Evolutionary conservation across 202 grass and related monocot species (phyloP).

Genomic region (Hordeum pubiflorum): DNA sequence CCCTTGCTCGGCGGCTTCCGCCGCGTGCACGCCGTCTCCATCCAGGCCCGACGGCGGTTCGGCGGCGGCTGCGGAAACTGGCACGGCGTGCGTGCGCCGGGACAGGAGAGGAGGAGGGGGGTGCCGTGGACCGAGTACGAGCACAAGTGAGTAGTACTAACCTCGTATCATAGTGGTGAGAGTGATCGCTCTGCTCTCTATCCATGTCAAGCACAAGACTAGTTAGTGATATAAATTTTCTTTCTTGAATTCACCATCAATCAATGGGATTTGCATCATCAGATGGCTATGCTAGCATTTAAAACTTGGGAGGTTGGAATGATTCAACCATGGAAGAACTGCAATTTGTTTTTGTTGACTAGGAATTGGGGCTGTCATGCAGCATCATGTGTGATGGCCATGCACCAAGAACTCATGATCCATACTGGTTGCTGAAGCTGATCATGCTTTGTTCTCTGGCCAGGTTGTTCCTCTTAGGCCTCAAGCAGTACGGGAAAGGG

Average conservation of each 20-base stretch:
- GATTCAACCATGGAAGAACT: neutral
- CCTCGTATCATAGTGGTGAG: neutral
- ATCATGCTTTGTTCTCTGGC: slow-evolving; percentile 20
- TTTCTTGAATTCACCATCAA: slow-evolving; percentile 13
- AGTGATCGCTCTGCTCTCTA: slow-evolving; percentile 29
- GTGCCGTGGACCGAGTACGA: slow-evolving; percentile 93
- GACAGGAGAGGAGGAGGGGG: slow-evolving; percentile 10
- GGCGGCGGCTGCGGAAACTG: neutral
- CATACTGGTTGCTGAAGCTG: slow-evolving; percentile 10
- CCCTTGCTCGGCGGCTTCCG: slow-evolving; percentile 7
- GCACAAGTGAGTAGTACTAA: slow-evolving; percentile 53
- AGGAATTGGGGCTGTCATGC: neutral
- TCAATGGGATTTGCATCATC: neutral
- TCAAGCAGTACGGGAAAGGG: slow-evolving; percentile 70
- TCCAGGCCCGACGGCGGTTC: slow-evolving; percentile 25
- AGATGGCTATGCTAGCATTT: neutral
- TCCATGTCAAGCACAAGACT: neutral
- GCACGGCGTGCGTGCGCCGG: neutral
- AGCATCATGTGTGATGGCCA: slow-evolving; percentile 8
- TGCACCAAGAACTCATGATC: neutral
- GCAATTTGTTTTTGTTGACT: neutral
- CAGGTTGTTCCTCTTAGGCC: slow-evolving; percentile 76
- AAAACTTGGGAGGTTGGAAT: neutral
- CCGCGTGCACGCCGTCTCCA: slow-evolving; percentile 33
- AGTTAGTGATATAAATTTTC: neutral